phyloP scores from a whole-genome alignment of 208 protist genomes.

The Acanthamoeba triangularis region DNA sequence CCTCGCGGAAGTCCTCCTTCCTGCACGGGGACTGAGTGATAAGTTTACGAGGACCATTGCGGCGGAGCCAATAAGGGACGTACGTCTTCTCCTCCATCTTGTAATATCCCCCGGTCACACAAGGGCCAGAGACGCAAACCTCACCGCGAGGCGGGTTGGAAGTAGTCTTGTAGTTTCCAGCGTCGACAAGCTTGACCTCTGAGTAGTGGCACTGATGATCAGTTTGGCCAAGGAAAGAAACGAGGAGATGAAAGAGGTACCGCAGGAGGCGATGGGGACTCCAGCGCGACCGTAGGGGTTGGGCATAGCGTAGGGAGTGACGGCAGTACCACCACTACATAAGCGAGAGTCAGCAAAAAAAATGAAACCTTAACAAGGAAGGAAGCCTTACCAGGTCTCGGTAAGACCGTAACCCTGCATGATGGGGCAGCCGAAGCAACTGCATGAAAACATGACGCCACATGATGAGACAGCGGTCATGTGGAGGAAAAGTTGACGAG shows the following conservation, averaged over 20 bases:
- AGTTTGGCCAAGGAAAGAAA: not conserved
- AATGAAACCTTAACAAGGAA: not conserved
- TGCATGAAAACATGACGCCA: constrained; percentile 20
- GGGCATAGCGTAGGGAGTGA: constrained; percentile 41
- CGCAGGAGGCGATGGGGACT: constrained; percentile 1
- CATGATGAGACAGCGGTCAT: not conserved
- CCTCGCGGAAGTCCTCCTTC: constrained; percentile 86
- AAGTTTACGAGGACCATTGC: constrained; percentile 30
- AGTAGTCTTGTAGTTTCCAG: constrained; percentile 85
- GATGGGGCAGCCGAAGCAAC: constrained; percentile 84
- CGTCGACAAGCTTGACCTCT: constrained; percentile 95
- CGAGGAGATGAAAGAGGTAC: not conserved
- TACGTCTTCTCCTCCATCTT: constrained; percentile 89
- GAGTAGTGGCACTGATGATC: not conserved
- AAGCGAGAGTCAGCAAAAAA: not conserved
- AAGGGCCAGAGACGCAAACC: constrained; percentile 88
- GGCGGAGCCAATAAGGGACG: constrained; percentile 89
- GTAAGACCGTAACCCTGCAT: constrained; percentile 94
- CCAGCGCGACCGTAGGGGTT: constrained; percentile 48
- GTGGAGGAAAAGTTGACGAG: constrained; percentile 48
- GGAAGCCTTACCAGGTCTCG: constrained; percentile 32
- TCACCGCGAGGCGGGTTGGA: constrained; percentile 84
- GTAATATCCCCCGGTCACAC: constrained; percentile 91
- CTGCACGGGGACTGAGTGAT: not conserved
- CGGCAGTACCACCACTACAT: constrained; percentile 10